Base-by-base conservation (phyloP, 2,329 filamentous ascomycete genomes). In the Botrytis deweyae region DNA sequence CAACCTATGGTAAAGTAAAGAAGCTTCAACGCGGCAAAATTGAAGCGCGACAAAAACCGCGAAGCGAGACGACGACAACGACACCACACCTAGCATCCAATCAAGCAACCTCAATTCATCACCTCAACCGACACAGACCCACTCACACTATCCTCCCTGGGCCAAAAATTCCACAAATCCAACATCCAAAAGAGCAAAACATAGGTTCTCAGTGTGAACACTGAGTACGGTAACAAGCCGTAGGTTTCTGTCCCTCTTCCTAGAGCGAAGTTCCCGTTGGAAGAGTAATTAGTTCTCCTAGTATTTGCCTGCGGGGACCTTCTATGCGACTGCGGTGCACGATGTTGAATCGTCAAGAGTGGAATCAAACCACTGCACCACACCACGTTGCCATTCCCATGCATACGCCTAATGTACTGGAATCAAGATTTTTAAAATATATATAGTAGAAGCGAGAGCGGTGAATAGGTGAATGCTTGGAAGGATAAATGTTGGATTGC, bases 71-170 rank as follows among this genome's bases (percentile, higher is more conserved):
- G 46, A 67, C 44, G 22, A 40, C 64, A 38, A 67, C 33, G 33
- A 33, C 63, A 66, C 5, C 9, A 36, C 20, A 44, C 22, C 33
- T 20, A 16, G 6, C 6, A 25, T 12, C 65, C 46, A 55, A 67
- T 29, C 25, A 40, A 2, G 79, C 79, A 55, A 79, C 76, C 36
- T 80, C 80, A 29, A 82, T 76, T 72, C 76, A 80, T 4, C 59
- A 67, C 29, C 73, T 75, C 70, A 83, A 68, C 29, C 73, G 73
- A 29, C 82, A 81, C 72, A 84, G 72, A 74, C 83, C 82, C 58
- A 79, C 73, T 82, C 76, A 46, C 44, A 9, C 2, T 80, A 67
- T 76, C 82, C 9, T 81, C 78, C 1, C 5, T 10, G 22, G 6
- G 14, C 18, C 12, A 4, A 67, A 67, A 38, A 20, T 2, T 1